A percentile compares a stretch with the other conserved stretches of the same genome.
phyloP scores from a whole-genome alignment of 495 filamentous ascomycete species.

The Talaromyces wortmannii region DNA sequence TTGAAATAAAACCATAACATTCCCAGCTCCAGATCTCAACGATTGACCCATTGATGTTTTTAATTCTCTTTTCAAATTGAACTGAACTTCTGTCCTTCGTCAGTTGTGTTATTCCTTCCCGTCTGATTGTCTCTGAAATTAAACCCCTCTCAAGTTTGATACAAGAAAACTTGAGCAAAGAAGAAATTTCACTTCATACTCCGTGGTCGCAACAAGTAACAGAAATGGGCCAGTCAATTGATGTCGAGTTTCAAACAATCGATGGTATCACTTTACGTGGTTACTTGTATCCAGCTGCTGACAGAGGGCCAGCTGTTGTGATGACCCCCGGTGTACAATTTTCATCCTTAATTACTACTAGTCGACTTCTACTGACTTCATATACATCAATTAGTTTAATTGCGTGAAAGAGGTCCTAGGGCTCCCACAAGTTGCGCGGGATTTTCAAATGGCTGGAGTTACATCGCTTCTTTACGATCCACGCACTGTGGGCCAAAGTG shows the following conservation, averaged over 20 bases:
- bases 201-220: neutral
- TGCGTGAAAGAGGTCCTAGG: slow-evolving; percentile 30
- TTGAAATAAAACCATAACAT: too few relatives aligned
- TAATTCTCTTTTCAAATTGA: too few relatives aligned
- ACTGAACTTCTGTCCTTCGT: too few relatives aligned
- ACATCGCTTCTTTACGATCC: slow-evolving; percentile 36
- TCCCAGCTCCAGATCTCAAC: too few relatives aligned
- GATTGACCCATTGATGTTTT: too few relatives aligned
- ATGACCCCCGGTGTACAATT: slow-evolving; percentile 28
- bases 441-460: slow-evolving; percentile 26
- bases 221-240: neutral
- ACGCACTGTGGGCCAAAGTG: slow-evolving; percentile 27
- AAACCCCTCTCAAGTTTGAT: too few relatives aligned
- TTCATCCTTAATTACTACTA: neutral
- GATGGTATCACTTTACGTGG: slow-evolving; percentile 10
- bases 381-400: slow-evolving; percentile 28
- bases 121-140: too few relatives aligned
- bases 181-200: too few relatives aligned
- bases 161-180: too few relatives aligned
- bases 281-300: slow-evolving; percentile 16
- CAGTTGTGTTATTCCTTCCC: too few relatives aligned
- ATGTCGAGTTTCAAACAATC: slow-evolving; percentile 24
- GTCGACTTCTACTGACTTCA: neutral
- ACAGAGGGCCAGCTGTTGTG: slow-evolving; percentile 23
- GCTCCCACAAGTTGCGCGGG: slow-evolving; percentile 22